Evolutionary conservation across 2,329 filamentous ascomycete species (phyloP).

Genomic region (Fusarium begoniae): DNA sequence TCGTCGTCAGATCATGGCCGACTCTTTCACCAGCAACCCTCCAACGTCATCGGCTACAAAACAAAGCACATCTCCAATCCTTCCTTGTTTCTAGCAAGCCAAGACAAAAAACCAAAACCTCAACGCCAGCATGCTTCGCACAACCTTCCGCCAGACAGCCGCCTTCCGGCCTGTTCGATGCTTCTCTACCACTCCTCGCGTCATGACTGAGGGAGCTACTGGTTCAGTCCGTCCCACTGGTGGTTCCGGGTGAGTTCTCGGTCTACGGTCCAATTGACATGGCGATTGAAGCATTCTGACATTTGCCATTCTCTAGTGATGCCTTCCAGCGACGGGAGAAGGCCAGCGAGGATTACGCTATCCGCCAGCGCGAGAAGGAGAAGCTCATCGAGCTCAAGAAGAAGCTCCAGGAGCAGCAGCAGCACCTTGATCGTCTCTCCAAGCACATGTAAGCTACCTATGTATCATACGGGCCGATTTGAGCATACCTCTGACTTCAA

Average conservation of each 20-base stretch:
- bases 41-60: constrained; percentile 42
- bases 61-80: constrained; percentile 26
- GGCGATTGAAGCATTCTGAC: constrained; percentile 5
- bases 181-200: constrained; percentile 70
- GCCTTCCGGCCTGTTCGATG: constrained; percentile 64
- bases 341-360: constrained; percentile 84
- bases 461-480: neutral
- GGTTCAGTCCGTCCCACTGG: constrained; percentile 66
- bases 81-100: constrained; percentile 15
- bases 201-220: constrained; percentile 76
- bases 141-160: constrained; percentile 65
- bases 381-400: constrained; percentile 83
- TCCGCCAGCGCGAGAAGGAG: constrained; percentile 87
- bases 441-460: constrained; percentile 77
- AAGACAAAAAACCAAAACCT: constrained; percentile 5
- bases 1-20: constrained; percentile 41
- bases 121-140: constrained; percentile 70
- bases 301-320: constrained; percentile 66
- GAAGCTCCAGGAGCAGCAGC: constrained; percentile 79
- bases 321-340: constrained; percentile 92
- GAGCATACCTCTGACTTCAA: constrained; percentile 18
- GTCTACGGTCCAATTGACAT: constrained; percentile 11
- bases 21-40: constrained; percentile 26
- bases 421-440: constrained; percentile 85
- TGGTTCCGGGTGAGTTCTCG: constrained; percentile 60